Percentiles rank a stretch among this genome's conserved stretches.
phyloP scores from a whole-genome alignment of 1,284 basidiomycete species.

The Singerocomus rubriflavus region DNA sequence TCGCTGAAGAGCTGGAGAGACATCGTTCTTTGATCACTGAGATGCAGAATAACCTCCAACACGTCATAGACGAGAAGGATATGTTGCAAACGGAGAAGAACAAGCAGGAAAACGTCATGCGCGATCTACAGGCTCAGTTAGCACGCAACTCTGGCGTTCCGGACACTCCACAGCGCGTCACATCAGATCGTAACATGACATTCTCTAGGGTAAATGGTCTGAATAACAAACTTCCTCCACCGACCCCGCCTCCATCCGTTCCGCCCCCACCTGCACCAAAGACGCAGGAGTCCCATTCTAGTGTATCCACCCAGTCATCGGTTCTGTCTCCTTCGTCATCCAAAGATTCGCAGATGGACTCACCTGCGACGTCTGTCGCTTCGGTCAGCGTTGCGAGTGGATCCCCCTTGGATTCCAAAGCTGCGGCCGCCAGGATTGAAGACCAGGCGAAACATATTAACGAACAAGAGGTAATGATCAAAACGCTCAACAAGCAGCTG shows the following conservation, averaged over 20 bases:
- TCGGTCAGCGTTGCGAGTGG: slow-evolving; percentile 32
- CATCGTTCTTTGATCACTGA: slow-evolving; percentile 74
- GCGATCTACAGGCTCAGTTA: slow-evolving; percentile 75
- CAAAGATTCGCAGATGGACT: slow-evolving; percentile 62
- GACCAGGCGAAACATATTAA: slow-evolving; percentile 74
- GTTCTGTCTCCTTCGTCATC: slow-evolving; percentile 50
- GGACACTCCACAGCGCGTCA: slow-evolving; percentile 40
- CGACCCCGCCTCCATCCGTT: slow-evolving; percentile 83
- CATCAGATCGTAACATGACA: slow-evolving; percentile 52
- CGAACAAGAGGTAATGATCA: slow-evolving; percentile 87
- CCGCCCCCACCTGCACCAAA: slow-evolving; percentile 83
- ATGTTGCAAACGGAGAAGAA: slow-evolving; percentile 67
- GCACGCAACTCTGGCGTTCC: slow-evolving; percentile 52
- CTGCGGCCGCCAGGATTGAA: slow-evolving; percentile 54
- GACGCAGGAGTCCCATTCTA: slow-evolving; percentile 45
- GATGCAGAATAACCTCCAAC: slow-evolving; percentile 70
- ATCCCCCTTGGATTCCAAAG: slow-evolving; percentile 50
- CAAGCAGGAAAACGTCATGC: slow-evolving; percentile 62
- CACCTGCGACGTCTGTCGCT: slow-evolving; percentile 64
- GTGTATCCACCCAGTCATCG: slow-evolving; percentile 57
- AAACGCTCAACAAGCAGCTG: slow-evolving; percentile 88
- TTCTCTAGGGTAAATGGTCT: slow-evolving; percentile 57
- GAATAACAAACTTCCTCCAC: slow-evolving; percentile 79
- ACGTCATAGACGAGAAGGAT: slow-evolving; percentile 79
- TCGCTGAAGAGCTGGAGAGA: slow-evolving; percentile 70